Percentiles rank a stretch among this genome's conserved stretches.
These are phyloP conservation scores for Halenospora varia DNA, from an alignment of 495 filamentous ascomycete species.

Conservation along the genomic window DNA sequence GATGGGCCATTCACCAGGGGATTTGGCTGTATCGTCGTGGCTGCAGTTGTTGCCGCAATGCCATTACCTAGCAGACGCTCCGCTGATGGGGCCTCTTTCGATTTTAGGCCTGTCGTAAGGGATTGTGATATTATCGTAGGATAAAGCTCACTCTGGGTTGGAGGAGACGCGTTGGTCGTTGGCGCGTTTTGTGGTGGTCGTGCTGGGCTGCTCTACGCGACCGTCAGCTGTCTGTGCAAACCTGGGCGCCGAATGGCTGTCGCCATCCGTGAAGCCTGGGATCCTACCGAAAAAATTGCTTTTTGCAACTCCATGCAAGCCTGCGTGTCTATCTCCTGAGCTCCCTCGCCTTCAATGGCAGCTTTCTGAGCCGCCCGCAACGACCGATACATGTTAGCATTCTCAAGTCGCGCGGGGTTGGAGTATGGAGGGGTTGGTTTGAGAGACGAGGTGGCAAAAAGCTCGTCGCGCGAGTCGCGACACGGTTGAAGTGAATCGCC, in stretches of 20 bases:
- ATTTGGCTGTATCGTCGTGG: no score
- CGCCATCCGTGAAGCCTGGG: no score
- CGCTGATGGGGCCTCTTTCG: no score
- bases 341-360: conserved; percentile 9
- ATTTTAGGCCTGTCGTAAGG: background rate
- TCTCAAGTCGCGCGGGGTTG: background rate
- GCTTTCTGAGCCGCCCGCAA: conserved; percentile 10
- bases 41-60: no score
- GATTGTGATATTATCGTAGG: no score
- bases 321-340: conserved; percentile 15
- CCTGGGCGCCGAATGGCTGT: background rate
- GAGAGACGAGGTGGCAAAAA: background rate
- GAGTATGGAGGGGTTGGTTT: background rate
- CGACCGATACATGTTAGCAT: conserved; percentile 7
- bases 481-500: no score
- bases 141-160: no score
- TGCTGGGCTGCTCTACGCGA: conserved; percentile 3
- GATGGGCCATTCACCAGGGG: no score
- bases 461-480: no score
- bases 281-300: conserved; percentile 13
- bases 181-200: background rate
- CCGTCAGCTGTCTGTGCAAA: background rate
- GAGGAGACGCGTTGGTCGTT: background rate
- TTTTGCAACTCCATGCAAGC: conserved; percentile 1
- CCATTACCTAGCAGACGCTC: no score